Conservation (phyloP, 495 filamentous ascomycete genomes). For the Glarea lozoyensis region DNA sequence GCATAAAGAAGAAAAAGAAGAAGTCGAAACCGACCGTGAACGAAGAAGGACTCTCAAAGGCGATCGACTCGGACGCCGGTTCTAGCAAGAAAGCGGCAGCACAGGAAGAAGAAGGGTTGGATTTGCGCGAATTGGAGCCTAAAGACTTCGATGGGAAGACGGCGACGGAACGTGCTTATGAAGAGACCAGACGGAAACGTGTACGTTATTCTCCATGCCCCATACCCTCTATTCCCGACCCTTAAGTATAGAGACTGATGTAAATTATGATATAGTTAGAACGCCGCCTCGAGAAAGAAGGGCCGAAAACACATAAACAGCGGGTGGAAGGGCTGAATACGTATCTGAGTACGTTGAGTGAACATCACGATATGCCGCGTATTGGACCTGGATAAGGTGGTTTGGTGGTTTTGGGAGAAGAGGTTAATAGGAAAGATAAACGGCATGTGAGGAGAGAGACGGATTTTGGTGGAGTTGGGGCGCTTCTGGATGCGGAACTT, state of each 20-base stretch:
- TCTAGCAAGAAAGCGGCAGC: slow-evolving; percentile 10
- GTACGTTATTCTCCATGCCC: slow-evolving; percentile 39
- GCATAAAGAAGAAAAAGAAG: slow-evolving; percentile 55
- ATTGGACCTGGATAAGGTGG: slow-evolving; percentile 9
- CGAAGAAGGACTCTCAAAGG: slow-evolving; percentile 25
- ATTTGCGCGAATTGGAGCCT: slow-evolving; percentile 7
- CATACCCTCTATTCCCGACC: not conserved
- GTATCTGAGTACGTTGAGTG: slow-evolving; percentile 81
- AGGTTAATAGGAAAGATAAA: too few species aligned
- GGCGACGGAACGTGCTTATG: slow-evolving; percentile 71
- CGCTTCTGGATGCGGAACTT: too few species aligned
- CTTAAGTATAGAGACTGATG: not conserved
- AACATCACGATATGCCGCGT: slow-evolving; percentile 89
- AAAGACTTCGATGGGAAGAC: slow-evolving; percentile 53
- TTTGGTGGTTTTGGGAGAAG: too few species aligned
- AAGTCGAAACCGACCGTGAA: slow-evolving; percentile 16
- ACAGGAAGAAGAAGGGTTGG: slow-evolving; percentile 12
- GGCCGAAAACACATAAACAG: slow-evolving; percentile 89
- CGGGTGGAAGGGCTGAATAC: slow-evolving; percentile 92
- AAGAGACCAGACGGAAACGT: slow-evolving; percentile 71
- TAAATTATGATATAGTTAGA: slow-evolving; percentile 41
- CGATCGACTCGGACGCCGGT: slow-evolving; percentile 20
- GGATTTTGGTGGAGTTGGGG: too few species aligned
- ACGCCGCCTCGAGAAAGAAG: slow-evolving; percentile 56
- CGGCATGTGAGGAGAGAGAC: too few species aligned